Base-by-base conservation (phyloP, 1,139 yeast species). In the Kluyveromyces sp. region DNA sequence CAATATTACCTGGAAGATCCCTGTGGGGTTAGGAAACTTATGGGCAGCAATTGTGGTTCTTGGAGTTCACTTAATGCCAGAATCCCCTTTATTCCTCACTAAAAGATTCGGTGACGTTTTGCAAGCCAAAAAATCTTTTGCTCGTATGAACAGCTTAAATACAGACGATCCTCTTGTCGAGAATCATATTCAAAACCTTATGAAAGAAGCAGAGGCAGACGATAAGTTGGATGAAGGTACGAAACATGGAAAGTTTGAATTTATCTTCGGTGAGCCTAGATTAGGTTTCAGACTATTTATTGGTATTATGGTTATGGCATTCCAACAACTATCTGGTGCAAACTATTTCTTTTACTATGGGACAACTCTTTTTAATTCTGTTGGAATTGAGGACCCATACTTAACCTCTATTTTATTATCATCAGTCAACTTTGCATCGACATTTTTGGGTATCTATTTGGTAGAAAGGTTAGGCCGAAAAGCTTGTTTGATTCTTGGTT, bases 401-500 rank as follows among this genome's bases (percentile, higher is more conserved):
- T 43, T 54, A 3, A 65, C 92, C 26, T 78, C 94, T 7, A 81
- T 87, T 50, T 72, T 85, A 50, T 71, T 86, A 49, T 89, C 90
- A 63, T 70, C 77, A 47, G 88, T 86, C 51, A 85, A 86, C 69
- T 83, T 86, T 63, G 74, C 72, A 27, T 78, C 90, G n/a, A 84
- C 95, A 2, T 79, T 84, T 62, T 73, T 72, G 32, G 87, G 88
- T 49, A 72, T 84, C 49, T 81, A 71, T 59, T 72, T 78, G 44
- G 84, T 86, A 54, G 92, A 83, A 58, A 72, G 67, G 50, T 70
- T 77, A 53, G 92, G 94, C 43, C 77, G 95, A 69, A 78, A 86
- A 66, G 59, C 66, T 28, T 77, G 83, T 56, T 69, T 85, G 53
- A 59, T 83, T 50, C 60, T 64, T 45, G 95, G 94, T 49, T 75